These are phyloP conservation scores for Suillus placidus DNA, from an alignment of 768 basidiomycete species.

Conservation along the genomic window DNA sequence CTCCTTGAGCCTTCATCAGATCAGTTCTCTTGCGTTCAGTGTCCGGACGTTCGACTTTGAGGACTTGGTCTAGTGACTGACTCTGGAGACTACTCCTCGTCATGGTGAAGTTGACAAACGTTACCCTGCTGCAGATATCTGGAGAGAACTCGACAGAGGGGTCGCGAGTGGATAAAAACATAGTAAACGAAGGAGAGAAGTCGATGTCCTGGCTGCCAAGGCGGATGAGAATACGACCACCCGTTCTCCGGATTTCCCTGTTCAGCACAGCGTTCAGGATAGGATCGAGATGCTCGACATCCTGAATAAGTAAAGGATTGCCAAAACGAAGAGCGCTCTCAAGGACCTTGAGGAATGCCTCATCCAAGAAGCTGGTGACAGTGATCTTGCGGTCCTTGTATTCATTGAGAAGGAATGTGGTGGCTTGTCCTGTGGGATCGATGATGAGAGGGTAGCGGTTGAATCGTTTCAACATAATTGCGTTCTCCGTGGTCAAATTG, in stretches of 20 bases:
- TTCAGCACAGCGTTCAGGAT: slow-evolving; percentile 97
- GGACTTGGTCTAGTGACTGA: slow-evolving; percentile 94
- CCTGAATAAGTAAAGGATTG: slow-evolving; percentile 95
- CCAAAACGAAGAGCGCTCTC: slow-evolving; percentile 99
- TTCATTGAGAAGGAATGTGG: slow-evolving; percentile 90
- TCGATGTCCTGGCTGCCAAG: slow-evolving; percentile 98
- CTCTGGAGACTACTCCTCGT: slow-evolving; percentile 98
- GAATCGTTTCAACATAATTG: slow-evolving; percentile 99
- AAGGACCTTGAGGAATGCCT: slow-evolving; percentile 97
- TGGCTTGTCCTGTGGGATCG: slow-evolving; percentile 97
- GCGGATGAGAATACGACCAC: slow-evolving; percentile 95
- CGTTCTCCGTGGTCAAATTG: slow-evolving; percentile 95
- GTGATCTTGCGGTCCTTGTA: slow-evolving; percentile 97
- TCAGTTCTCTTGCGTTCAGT: slow-evolving; percentile 95
- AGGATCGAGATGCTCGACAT: slow-evolving; percentile 96
- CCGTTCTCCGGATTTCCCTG: slow-evolving; percentile 93
- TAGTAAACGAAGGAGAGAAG: slow-evolving; percentile 99
- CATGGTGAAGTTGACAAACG: slow-evolving; percentile 98
- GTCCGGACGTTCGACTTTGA: slow-evolving; percentile 96
- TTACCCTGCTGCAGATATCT: slow-evolving; percentile 97
- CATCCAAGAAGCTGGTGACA: slow-evolving; percentile 97
- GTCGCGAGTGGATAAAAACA: slow-evolving; percentile 98
- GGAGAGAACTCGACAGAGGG: slow-evolving; percentile 98
- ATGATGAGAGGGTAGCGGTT: slow-evolving; percentile 97
- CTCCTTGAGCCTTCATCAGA: slow-evolving; percentile 97